A percentile compares a stretch with the other conserved stretches of the same genome.
Conservation (phyloP, 192 early-diverging fungal species). For the Chytriomyces sp. region DNA sequence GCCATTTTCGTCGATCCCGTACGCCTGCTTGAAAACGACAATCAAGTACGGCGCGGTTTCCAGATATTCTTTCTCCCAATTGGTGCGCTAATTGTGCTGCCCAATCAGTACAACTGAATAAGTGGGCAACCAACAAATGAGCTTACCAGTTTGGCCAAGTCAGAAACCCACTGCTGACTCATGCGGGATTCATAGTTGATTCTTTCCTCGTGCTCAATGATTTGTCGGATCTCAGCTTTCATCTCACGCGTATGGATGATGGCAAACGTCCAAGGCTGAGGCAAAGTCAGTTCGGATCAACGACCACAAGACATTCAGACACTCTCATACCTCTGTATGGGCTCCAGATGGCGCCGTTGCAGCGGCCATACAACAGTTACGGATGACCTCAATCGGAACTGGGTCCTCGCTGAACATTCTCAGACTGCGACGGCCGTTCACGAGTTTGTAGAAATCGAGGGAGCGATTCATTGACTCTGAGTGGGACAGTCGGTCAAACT, state of each 20-base stretch:
- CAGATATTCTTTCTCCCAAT: slow-evolving; percentile 23
- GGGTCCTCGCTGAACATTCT: slow-evolving; percentile 22
- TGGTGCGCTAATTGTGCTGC: background rate
- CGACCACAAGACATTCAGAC: background rate
- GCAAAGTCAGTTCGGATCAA: background rate
- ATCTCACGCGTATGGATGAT: slow-evolving; percentile 11
- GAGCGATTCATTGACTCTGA: background rate
- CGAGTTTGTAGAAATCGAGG: slow-evolving; percentile 9
- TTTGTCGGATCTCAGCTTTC: slow-evolving; percentile 9
- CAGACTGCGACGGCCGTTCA: background rate
- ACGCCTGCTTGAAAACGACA: slow-evolving; percentile 18
- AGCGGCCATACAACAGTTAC: slow-evolving; percentile 24
- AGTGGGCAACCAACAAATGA: background rate
- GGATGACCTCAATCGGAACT: slow-evolving; percentile 25
- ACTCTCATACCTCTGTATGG: background rate
- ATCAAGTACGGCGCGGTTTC: slow-evolving; percentile 18
- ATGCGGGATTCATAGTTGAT: slow-evolving; percentile 28
- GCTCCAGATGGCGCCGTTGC: slow-evolving; percentile 23
- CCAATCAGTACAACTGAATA: background rate
- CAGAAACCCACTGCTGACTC: slow-evolving; percentile 15
- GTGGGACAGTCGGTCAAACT: slow-evolving; percentile 11
- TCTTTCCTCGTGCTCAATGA: slow-evolving; percentile 26
- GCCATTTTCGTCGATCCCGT: slow-evolving; percentile 23
- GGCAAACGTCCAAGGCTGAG: slow-evolving; percentile 24
- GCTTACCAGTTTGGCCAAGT: slow-evolving; percentile 12